Percentiles rank a stretch among this genome's conserved stretches.
Conservation (phyloP, 139 green algal species). For the Pseudopediastrum boryanum region DNA sequence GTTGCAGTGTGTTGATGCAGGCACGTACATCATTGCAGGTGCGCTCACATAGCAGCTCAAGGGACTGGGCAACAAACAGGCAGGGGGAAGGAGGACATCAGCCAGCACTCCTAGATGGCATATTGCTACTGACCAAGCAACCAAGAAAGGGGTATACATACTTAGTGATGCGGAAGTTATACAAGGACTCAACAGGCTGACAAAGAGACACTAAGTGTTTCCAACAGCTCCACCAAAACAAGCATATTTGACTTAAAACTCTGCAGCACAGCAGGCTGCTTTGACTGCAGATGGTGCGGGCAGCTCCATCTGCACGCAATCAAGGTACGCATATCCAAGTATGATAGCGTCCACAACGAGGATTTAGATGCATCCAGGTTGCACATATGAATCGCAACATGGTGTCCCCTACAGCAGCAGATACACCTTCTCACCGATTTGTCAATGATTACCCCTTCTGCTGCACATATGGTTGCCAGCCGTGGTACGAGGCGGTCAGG, state of each 20-base stretch:
- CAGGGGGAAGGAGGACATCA: neutral
- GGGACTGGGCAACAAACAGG: constrained; percentile 21
- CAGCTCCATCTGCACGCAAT: neutral
- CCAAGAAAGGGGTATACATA: neutral
- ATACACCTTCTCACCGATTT: constrained; percentile 42
- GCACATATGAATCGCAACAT: no score
- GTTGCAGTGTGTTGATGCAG: constrained; percentile 96
- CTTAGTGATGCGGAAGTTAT: neutral
- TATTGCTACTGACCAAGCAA: neutral
- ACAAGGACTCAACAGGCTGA: neutral
- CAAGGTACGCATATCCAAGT: neutral
- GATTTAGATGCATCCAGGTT: neutral
- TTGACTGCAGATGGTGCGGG: neutral
- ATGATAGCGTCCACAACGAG: neutral
- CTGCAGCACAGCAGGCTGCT: neutral
- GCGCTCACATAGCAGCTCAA: constrained; percentile 51
- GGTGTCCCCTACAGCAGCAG: neutral
- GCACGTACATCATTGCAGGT: constrained; percentile 82
- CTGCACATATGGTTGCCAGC: constrained; percentile 62
- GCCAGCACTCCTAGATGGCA: neutral
- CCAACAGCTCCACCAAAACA: no score
- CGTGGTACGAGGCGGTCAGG: constrained; percentile 55
- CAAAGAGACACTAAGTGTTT: no score
- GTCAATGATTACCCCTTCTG: constrained; percentile 61
- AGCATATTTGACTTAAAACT: no score